These are phyloP conservation scores for Rhynchospora pubera DNA, from an alignment of 176 grass and related monocot species.

Conservation along the genomic window DNA sequence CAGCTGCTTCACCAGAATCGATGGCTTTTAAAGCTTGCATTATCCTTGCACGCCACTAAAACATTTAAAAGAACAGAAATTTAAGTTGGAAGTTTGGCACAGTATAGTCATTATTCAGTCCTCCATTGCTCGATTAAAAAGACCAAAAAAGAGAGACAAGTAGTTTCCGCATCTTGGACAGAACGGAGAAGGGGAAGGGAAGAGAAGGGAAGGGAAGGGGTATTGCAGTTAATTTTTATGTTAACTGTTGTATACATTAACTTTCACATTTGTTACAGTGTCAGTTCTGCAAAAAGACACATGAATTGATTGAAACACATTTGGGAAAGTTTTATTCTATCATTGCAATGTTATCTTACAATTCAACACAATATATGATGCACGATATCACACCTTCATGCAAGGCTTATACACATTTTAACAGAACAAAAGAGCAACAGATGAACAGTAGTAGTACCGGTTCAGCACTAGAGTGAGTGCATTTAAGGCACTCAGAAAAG, in stretches of 20 bases:
- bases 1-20: slow-evolving; percentile 30
- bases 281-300: background rate
- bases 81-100: background rate
- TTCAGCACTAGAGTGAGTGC: slow-evolving; percentile 96
- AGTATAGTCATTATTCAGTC: background rate
- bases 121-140: background rate
- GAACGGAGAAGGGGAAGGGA: background rate
- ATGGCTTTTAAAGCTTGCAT: slow-evolving; percentile 58
- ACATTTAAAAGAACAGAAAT: slow-evolving; percentile 6
- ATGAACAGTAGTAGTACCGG: slow-evolving; percentile 50
- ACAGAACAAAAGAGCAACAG: slow-evolving; percentile 1
- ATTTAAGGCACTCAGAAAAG: slow-evolving; percentile 77
- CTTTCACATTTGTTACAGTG: background rate
- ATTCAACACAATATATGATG: background rate
- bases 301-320: background rate
- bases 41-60: slow-evolving; percentile 51
- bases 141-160: background rate
- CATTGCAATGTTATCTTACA: background rate
- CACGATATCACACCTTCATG: background rate
- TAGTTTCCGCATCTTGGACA: background rate
- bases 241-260: background rate
- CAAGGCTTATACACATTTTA: background rate
- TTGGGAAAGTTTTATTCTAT: background rate
- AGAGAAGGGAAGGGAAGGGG: background rate
- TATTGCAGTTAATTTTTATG: background rate